phyloP scores from a whole-genome alignment of 257 asterid genomes.

The Ilex aquifolium region DNA sequence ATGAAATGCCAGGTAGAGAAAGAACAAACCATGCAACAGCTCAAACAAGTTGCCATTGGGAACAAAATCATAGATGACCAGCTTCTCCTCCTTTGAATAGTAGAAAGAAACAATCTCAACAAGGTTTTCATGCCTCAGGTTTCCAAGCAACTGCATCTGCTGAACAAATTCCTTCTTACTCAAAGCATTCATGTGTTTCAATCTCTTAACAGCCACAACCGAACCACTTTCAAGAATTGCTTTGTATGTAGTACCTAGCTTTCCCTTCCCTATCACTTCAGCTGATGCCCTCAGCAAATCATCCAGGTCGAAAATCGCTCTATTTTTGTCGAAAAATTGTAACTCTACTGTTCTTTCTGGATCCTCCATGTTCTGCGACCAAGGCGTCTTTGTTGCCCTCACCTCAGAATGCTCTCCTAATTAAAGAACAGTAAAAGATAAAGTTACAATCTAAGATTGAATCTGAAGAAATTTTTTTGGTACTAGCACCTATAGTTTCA shows the following conservation, averaged over 20 bases:
- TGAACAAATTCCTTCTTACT: constrained; percentile 53
- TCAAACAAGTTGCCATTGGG: constrained; percentile 41
- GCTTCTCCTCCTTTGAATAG: constrained; percentile 60
- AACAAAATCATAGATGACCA: constrained; percentile 46
- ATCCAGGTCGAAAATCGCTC: constrained; percentile 47
- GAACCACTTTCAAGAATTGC: constrained; percentile 55
- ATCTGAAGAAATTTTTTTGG: background rate
- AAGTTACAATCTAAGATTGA: background rate
- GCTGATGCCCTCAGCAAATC: constrained; percentile 67
- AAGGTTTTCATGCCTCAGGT: constrained; percentile 45
- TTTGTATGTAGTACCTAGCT: constrained; percentile 57
- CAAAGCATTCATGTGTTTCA: constrained; percentile 27
- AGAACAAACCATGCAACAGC: constrained; percentile 54
- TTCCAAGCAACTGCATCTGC: constrained; percentile 52
- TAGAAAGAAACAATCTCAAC: constrained; percentile 47
- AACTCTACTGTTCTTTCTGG: constrained; percentile 34
- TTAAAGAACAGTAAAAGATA: background rate
- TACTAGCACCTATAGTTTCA: background rate
- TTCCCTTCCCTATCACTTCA: constrained; percentile 53
- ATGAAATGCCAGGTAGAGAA: background rate
- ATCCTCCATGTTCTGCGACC: constrained; percentile 38
- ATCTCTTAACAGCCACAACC: constrained; percentile 62
- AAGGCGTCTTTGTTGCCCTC: constrained; percentile 12
- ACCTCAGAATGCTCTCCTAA: constrained; percentile 29
- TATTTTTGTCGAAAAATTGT: constrained; percentile 32